phyloP scores from a whole-genome alignment of 1,284 basidiomycete species.

The Ceratobasidium papillatum region DNA sequence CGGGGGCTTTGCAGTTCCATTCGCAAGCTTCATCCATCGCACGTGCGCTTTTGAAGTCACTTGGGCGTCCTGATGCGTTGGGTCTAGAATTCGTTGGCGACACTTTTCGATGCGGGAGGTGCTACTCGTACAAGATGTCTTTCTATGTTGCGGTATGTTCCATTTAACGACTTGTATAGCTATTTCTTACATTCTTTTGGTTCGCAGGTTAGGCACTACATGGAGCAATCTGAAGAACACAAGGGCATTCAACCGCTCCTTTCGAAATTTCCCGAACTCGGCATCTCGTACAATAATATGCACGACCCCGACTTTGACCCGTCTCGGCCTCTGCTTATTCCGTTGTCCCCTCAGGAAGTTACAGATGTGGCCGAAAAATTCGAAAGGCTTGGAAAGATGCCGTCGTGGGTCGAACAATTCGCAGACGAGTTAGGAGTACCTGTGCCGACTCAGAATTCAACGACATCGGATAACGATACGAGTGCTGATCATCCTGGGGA shows the following conservation, averaged over 20 bases:
- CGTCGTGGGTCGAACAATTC: neutral
- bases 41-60: neutral
- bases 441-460: too few relatives aligned
- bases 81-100: neutral
- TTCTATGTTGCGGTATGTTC: neutral
- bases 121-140: neutral
- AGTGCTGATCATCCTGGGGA: too few relatives aligned
- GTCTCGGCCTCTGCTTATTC: neutral
- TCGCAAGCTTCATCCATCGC: neutral
- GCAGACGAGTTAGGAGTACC: neutral
- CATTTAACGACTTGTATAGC: too few relatives aligned
- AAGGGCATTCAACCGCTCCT: neutral
- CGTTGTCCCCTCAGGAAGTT: neutral
- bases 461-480: too few relatives aligned
- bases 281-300: neutral
- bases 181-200: too few relatives aligned
- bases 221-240: neutral
- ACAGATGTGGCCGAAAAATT: neutral
- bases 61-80: neutral
- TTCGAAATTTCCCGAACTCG: neutral
- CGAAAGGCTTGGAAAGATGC: neutral
- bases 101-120: neutral
- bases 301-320: neutral
- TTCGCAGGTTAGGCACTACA: conserved; percentile 2
- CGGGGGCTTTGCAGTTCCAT: neutral